Base-by-base conservation (phyloP, 345 rosid species). In the Salix koriyanagi region DNA sequence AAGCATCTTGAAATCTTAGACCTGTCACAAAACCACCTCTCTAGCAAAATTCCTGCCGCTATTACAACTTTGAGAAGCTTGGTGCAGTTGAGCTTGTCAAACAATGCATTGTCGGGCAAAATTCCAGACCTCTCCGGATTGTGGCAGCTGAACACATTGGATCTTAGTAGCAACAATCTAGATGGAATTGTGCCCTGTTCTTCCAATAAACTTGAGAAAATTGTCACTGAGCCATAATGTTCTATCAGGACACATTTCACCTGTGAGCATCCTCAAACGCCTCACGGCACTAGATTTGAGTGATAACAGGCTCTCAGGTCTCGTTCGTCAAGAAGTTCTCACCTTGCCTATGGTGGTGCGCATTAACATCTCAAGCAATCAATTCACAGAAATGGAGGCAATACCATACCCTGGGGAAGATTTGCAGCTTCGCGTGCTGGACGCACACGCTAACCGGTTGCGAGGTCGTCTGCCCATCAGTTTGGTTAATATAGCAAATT, bases 111-210 rank as follows among this genome's bases (percentile, higher is more conserved):
- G 14, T 84, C 86, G 11, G 85, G 91, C 61, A 85, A 78, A 72
- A 86, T 89, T 25, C 91, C 87, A 21, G 82, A 82, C 23, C 83
- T 91, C 18, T 73, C 76, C 21, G 91, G 86, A 36, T 46, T 85
- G 72, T 85, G 92, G 89, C 81, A 84, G 82, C 89, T 89, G 42
- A 78, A 77, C 73, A 83, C 83, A 30, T 65, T 89, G 32, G 89
- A 87, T 42, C 84, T 89, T 56, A 74, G 80, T 37, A 60, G 61
- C 81, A 90, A 88, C 75, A 83, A 82, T 78, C 81, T 90, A 5
- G 64, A 48, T 6, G 90, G 92, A 68, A 65, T 30, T 72, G 78
- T 89, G 68, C 92, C 88, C 19, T n/a, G 78, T 58, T 70, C 83
- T 91, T 67, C 92, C 92, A 1, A 16, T 69, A 60, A 86, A 80